Evolutionary conservation across 192 early-diverging fungal genomes (phyloP).

Genomic region (Polychytrium aggregatum): DNA sequence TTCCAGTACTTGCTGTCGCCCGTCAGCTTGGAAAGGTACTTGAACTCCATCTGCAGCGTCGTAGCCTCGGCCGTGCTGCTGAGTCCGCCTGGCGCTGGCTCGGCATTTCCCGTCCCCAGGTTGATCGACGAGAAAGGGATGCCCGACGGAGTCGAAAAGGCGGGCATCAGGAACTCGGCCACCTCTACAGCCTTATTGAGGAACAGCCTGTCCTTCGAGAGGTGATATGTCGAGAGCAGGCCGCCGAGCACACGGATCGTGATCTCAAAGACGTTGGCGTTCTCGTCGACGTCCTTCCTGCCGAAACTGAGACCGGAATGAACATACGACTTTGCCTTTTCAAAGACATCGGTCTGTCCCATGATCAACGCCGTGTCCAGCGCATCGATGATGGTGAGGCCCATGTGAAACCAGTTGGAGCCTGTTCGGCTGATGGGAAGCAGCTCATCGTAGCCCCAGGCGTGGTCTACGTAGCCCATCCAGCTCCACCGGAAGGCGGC

Average conservation of each 20-base stretch:
- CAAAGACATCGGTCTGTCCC: slow-evolving; percentile 59
- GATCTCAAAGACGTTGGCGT: slow-evolving; percentile 75
- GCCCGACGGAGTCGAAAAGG: slow-evolving; percentile 50
- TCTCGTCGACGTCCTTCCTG: too few species aligned
- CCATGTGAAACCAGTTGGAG: slow-evolving; percentile 62
- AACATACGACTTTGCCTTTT: slow-evolving; percentile 56
- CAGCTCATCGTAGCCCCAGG: slow-evolving; percentile 81
- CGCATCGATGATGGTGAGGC: slow-evolving; percentile 74
- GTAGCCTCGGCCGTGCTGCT: slow-evolving; percentile 67
- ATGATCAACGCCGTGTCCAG: slow-evolving; percentile 76
- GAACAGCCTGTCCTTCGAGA: slow-evolving; percentile 56
- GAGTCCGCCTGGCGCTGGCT: slow-evolving; percentile 37
- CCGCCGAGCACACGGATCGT: slow-evolving; percentile 81
- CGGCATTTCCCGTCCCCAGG: slow-evolving; percentile 30
- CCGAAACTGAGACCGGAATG: slow-evolving; percentile 31
- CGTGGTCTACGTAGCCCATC: slow-evolving; percentile 57
- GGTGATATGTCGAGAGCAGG: slow-evolving; percentile 65
- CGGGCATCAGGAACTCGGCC: slow-evolving; percentile 56
- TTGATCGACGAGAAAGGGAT: slow-evolving; percentile 58
- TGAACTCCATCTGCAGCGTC: slow-evolving; percentile 79
- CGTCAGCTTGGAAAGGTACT: slow-evolving; percentile 67
- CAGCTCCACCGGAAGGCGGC: slow-evolving; percentile 67
- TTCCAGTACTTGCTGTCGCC: slow-evolving; percentile 64
- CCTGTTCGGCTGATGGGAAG: slow-evolving; percentile 58
- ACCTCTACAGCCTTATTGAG: slow-evolving; percentile 64